Evolutionary conservation across 2,329 filamentous ascomycete species (phyloP).

Genomic region (Hysterium pulicare): DNA sequence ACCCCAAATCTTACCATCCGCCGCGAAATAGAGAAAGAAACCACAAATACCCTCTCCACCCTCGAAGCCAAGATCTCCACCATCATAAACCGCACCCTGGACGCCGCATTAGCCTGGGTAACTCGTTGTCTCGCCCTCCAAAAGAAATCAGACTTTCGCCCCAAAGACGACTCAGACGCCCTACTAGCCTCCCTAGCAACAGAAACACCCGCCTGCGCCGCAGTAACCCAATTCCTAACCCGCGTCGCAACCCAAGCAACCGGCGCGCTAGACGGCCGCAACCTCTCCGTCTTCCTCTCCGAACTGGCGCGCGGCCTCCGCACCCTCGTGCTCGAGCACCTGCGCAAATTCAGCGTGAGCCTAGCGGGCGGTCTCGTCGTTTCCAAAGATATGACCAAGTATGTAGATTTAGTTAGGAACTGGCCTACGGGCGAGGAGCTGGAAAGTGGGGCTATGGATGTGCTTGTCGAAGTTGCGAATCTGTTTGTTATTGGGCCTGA

Average conservation of each 20-base stretch:
- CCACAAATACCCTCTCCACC: slow-evolving; percentile 66
- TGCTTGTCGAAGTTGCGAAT: slow-evolving; percentile 89
- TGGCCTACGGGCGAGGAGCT: slow-evolving; percentile 67
- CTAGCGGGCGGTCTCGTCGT: slow-evolving; percentile 93
- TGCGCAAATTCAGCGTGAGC: slow-evolving; percentile 91
- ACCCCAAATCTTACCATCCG: slow-evolving; percentile 86
- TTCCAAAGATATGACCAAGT: slow-evolving; percentile 92
- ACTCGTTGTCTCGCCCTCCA: slow-evolving; percentile 69
- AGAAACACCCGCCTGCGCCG: slow-evolving; percentile 77
- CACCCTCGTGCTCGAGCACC: slow-evolving; percentile 79
- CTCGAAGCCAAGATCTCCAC: slow-evolving; percentile 81
- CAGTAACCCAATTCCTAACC: slow-evolving; percentile 76
- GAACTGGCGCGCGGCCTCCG: slow-evolving; percentile 81
- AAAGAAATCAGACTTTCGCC: slow-evolving; percentile 85
- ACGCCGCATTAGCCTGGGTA: slow-evolving; percentile 74
- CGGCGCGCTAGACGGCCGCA: slow-evolving; percentile 75
- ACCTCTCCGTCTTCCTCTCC: slow-evolving; percentile 75
- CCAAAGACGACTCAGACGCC: slow-evolving; percentile 66
- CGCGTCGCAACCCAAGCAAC: slow-evolving; percentile 61
- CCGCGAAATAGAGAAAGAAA: slow-evolving; percentile 82
- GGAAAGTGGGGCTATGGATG: slow-evolving; percentile 61
- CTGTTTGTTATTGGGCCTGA: slow-evolving; percentile 83
- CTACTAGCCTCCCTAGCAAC: slow-evolving; percentile 23
- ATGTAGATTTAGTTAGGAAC: slow-evolving; percentile 77
- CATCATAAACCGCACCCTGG: slow-evolving; percentile 66